A percentile compares a stretch with the other conserved stretches of the same genome.
Conservation (phyloP, 2,329 filamentous ascomycete species). For the Xylariaceae sp. region DNA sequence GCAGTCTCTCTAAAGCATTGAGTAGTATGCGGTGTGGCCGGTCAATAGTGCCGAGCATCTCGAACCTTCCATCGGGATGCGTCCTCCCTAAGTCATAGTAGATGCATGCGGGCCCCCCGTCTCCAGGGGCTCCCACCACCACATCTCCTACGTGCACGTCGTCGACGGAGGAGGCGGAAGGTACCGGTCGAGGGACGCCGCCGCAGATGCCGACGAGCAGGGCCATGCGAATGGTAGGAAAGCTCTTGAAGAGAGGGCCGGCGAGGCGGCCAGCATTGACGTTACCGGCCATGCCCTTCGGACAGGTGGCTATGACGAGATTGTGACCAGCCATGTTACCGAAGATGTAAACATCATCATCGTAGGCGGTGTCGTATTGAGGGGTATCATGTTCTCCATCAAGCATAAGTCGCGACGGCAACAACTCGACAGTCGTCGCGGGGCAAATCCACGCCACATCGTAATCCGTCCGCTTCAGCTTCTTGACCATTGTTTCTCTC, state of each 20-base stretch:
- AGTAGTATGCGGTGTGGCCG: neutral
- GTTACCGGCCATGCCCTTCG: neutral
- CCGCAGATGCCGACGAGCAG: constrained; percentile 2
- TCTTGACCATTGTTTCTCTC: neutral
- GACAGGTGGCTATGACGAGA: constrained; percentile 2
- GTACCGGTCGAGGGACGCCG: neutral
- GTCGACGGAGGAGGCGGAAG: neutral
- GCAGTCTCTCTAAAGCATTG: constrained; percentile 1
- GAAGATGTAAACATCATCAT: constrained; percentile 2
- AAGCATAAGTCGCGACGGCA: constrained; percentile 3
- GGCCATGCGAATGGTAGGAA: constrained; percentile 1
- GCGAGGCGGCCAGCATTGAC: constrained; percentile 1
- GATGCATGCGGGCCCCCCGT: neutral
- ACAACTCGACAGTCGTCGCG: neutral
- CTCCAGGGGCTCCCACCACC: neutral
- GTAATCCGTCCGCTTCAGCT: neutral
- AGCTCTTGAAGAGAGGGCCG: constrained; percentile 1
- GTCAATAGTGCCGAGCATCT: constrained; percentile 1
- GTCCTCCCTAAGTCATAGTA: constrained; percentile 1
- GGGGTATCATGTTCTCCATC: neutral
- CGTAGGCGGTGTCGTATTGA: neutral
- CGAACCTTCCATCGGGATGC: constrained; percentile 1
- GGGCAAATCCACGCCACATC: neutral
- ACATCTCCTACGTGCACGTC: constrained; percentile 1
- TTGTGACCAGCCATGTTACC: neutral